phyloP scores from a whole-genome alignment of 169 alveolate species.

The Plasmodium knowlesi region DNA sequence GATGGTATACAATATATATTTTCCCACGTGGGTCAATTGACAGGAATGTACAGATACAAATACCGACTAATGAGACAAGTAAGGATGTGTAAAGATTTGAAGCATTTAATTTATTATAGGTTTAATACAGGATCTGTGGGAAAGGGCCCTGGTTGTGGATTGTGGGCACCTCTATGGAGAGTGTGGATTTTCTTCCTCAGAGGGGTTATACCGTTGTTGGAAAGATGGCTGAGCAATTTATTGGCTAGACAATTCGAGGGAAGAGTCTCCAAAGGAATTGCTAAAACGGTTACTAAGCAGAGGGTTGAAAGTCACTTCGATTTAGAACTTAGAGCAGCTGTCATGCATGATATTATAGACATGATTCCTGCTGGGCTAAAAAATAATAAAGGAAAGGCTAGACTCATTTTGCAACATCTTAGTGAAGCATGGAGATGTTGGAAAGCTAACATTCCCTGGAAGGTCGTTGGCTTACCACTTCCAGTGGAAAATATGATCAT shows the following conservation, averaged over 20 bases:
- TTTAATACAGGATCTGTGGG: conserved; percentile 99
- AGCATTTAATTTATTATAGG: conserved; percentile 99
- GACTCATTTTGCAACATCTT: conserved; percentile 98
- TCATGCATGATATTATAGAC: conserved; percentile 99
- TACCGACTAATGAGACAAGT: conserved; percentile 99
- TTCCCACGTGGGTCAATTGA: conserved; percentile 99
- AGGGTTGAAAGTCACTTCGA: conserved; percentile 99
- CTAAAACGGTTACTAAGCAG: conserved; percentile 99
- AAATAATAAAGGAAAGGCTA: conserved; percentile 94
- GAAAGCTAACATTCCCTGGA: conserved; percentile 99
- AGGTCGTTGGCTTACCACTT: conserved; percentile 99
- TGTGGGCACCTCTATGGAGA: conserved; percentile 99
- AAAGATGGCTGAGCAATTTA: conserved; percentile 99
- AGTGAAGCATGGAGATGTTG: conserved; percentile 99
- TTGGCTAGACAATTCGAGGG: conserved; percentile 99
- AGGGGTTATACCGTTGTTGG: conserved; percentile 99
- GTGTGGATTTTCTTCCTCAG: conserved; percentile 99
- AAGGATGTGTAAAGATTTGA: conserved; percentile 99
- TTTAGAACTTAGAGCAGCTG: conserved; percentile 99
- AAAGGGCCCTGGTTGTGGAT: conserved; percentile 99
- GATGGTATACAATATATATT: conserved; percentile 99
- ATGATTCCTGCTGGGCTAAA: conserved; percentile 99
- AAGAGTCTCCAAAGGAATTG: conserved; percentile 97
- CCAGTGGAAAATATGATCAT: conserved; percentile 99
- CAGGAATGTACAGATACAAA: conserved; percentile 99